Evolutionary conservation across 2,329 filamentous ascomycete genomes (phyloP).

Genomic region (Ceratocystis variospora): DNA sequence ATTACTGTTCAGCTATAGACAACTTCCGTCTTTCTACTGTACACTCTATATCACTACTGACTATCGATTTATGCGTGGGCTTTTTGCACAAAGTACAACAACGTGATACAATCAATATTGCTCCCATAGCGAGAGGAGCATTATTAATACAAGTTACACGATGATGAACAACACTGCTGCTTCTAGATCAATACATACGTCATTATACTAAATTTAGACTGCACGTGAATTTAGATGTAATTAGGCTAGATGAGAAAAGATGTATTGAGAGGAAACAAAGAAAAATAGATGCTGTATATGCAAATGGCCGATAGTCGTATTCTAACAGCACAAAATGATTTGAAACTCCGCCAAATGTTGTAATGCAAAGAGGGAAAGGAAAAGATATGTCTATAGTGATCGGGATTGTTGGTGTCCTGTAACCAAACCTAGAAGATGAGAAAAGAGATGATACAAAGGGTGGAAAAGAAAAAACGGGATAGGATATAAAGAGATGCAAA

Average conservation of each 20-base stretch:
- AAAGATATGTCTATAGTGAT: slow-evolving; percentile 6
- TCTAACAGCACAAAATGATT: slow-evolving; percentile 11
- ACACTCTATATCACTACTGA: not conserved
- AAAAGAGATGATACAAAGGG: not conserved
- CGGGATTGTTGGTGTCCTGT: slow-evolving; percentile 10
- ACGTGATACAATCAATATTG: not conserved
- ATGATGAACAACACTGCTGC: not conserved
- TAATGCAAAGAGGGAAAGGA: slow-evolving; percentile 4
- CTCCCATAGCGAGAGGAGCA: not conserved
- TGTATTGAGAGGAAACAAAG: not conserved
- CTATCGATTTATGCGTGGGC: not conserved
- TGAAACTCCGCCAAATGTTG: not conserved
- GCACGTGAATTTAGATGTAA: not conserved
- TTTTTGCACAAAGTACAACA: not conserved
- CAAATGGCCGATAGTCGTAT: slow-evolving; percentile 10
- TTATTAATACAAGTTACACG: not conserved
- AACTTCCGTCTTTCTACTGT: not conserved
- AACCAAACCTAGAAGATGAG: slow-evolving; percentile 1
- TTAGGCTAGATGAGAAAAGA: not conserved
- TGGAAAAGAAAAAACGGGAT: slow-evolving; percentile 1
- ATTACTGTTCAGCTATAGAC: not conserved
- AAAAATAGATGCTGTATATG: not conserved
- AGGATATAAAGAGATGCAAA: slow-evolving; percentile 11
- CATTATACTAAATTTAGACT: not conserved
- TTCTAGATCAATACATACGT: not conserved